These are phyloP conservation scores for Hyaloscypha bicolor DNA, from an alignment of 495 filamentous ascomycete species.

Conservation along the genomic window DNA sequence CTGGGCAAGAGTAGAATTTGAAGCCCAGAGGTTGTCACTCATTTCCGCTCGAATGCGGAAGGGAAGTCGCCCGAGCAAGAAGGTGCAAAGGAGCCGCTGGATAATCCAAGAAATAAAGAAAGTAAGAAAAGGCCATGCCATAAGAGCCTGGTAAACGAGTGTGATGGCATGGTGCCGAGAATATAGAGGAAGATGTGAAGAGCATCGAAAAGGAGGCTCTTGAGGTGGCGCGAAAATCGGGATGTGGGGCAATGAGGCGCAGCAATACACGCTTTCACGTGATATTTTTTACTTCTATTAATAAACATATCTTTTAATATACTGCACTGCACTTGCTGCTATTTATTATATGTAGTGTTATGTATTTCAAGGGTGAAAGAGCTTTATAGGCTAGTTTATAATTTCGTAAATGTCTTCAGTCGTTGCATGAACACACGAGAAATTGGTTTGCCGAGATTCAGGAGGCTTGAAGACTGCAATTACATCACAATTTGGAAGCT, in stretches of 20 bases:
- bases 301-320: too few species aligned
- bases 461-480: too few species aligned
- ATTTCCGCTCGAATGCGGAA: not conserved
- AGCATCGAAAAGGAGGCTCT: not conserved
- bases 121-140: not conserved
- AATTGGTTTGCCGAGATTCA: too few species aligned
- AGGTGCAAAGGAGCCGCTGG: not conserved
- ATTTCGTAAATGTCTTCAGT: too few species aligned
- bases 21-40: conserved; percentile 4
- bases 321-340: too few species aligned
- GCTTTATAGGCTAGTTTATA: too few species aligned
- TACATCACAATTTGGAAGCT: too few species aligned
- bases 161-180: conserved; percentile 6
- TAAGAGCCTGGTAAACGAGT: not conserved
- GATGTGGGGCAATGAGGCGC: conserved; percentile 1
- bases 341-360: too few species aligned
- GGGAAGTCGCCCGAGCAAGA: not conserved
- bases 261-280: not conserved
- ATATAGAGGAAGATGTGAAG: not conserved
- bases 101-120: not conserved
- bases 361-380: too few species aligned
- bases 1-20: not conserved
- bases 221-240: not conserved
- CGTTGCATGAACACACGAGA: too few species aligned
- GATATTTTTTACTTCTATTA: not conserved